Percentiles rank a stretch among this genome's conserved stretches.
These are phyloP conservation scores for Exserohilum turcica DNA, from an alignment of 2,329 filamentous ascomycete genomes.

Conservation along the genomic window DNA sequence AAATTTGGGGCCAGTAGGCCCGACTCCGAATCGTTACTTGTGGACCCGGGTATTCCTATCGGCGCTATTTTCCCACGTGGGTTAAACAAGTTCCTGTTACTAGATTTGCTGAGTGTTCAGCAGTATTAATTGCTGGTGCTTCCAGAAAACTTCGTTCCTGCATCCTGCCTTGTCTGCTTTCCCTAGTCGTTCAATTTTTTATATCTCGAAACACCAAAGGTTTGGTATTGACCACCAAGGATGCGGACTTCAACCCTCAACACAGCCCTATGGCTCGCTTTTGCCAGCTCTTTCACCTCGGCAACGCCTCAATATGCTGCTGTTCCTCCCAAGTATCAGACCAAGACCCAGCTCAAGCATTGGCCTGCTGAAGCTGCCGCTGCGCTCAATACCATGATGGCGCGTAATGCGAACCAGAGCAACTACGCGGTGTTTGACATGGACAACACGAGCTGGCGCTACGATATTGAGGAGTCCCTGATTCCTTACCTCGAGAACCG, in stretches of 20 bases:
- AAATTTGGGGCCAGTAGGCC: too few relatives aligned
- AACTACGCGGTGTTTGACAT: conserved; percentile 42
- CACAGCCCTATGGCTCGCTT: conserved; percentile 30
- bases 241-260: conserved; percentile 16
- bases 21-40: too few relatives aligned
- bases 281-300: conserved; percentile 4
- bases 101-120: not conserved
- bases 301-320: conserved; percentile 24
- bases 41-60: conserved; percentile 15
- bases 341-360: conserved; percentile 27
- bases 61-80: conserved; percentile 12
- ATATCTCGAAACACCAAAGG: not conserved
- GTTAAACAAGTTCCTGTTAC: not conserved
- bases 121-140: conserved; percentile 2
- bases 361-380: conserved; percentile 36
- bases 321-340: not conserved
- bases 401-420: conserved; percentile 37
- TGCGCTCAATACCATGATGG: conserved; percentile 37
- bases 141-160: conserved; percentile 2
- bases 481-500: conserved; percentile 40
- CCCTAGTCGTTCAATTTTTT: not conserved
- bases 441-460: conserved; percentile 41
- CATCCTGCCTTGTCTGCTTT: not conserved
- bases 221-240: not conserved
- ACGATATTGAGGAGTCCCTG: conserved; percentile 38